Base-by-base conservation (phyloP, 805 yeast genomes). In the Brettanomyces nanus region DNA sequence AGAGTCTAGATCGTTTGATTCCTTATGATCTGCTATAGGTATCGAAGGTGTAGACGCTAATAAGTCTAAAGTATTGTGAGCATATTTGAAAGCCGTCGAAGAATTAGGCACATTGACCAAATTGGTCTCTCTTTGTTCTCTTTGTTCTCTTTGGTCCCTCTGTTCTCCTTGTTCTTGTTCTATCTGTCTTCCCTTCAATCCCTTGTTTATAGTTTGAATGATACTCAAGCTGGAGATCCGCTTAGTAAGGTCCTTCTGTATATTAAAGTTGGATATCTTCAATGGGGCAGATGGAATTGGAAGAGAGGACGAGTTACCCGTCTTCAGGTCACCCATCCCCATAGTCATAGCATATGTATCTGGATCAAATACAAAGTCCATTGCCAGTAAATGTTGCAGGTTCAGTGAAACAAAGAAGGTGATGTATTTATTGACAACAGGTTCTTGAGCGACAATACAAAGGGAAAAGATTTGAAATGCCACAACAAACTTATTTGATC, bases 41-140 rank as follows among this genome's bases (percentile, higher is more conserved):
- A 45, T 20, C 4, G 39, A 28, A 30, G 37, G n/a, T 28, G 17
- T 39, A 28, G 33, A 23, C 11, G 42, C 28, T 18, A 65, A 49
- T 42, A 73, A 49, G 17, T 58, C 59, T 30, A 75, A 46, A 0
- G 80, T 69, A 26, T 65, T 42, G 33, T 59, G 46, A 1, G 80
- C 81, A 46, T 75, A 75, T 40, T 66, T 67, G 36, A 65, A 66
- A 2, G 78, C 73, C 21, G 54, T 27, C 3, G 45, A 25, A 32
- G 30, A 41, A 42, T 33, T 34, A 41, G 27, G 27, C 22, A 28
- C 14, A 31, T 28, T 9, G 14, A 15, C 17, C 15, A 13, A 10
- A 11, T 10, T 13, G 11, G 10, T 30, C 40, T 7, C 21, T 15
- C 11, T 37, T 43, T 10, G 33, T 43, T 3, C 36, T 44, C 21